Base-by-base conservation (phyloP, 1,284 basidiomycete genomes). In the Cryptococcus sp. region DNA sequence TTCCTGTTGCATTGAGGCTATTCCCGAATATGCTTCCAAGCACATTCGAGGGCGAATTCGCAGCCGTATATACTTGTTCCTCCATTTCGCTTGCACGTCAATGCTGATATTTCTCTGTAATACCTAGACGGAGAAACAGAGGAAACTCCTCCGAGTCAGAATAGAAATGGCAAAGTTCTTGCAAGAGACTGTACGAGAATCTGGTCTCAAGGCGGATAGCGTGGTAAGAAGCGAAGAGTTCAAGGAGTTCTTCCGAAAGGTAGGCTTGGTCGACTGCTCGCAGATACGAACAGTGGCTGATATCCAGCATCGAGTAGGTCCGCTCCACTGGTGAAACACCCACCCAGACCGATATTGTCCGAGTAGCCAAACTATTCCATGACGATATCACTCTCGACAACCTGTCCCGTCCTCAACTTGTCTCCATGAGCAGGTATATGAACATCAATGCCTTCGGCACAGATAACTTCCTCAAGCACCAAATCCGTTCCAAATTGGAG, bases 101-200 rank as follows among this genome's bases (percentile, higher is more conserved):
- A 13, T 37, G 37, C 38, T 20, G n/a, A 19, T 47, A 26, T 52
- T 52, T 59, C 26, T 23, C 34, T 48, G 16, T 50, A 20, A 37
- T 54, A 11, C 34, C 8, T 70, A 93, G 91, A 93, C 97, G 75
- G 95, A 99, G 80, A 99, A 99, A 79, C 87, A 96, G 70, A 87
- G 95, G 64, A 97, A 97, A 75, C 83, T 98, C 3, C 86, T 99
- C 50, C 89, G 94, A 68, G 91, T 97, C 22, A 85, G 95, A 54
- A 82, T 99, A 25, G 94, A 98, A 76, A 98, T 99, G 94, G 96
- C 96, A 68, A 99, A 99, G 75, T 99, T 99, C 83, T 81, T 99
- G 48, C 95, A 98, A 74, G 96, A 98, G 78, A 98, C 96, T 1
- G 85, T 99, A 57, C 87, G 89, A 49, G 95, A 98, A 78, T 93